Conservation (phyloP, 2,329 filamentous ascomycete species). For the Colletotrichum sp. region DNA sequence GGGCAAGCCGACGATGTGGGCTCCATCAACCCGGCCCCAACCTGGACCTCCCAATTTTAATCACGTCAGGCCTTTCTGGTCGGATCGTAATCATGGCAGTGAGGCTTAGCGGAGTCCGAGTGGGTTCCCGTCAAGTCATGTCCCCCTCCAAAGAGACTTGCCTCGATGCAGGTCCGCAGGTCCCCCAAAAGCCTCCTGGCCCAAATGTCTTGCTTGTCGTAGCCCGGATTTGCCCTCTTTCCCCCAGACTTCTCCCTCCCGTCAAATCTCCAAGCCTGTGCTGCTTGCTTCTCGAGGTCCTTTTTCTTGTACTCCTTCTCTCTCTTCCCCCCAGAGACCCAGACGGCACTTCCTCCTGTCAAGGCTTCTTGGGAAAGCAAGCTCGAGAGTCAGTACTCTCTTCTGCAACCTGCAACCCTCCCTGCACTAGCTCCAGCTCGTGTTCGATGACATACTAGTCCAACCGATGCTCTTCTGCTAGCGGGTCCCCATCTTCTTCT, state of each 20-base stretch:
- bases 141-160: neutral
- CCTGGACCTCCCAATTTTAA: constrained; percentile 20
- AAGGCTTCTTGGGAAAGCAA: neutral
- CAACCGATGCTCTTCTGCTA: neutral
- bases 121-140: constrained; percentile 18
- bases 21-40: constrained; percentile 7
- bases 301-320: neutral
- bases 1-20: constrained; percentile 7
- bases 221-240: neutral
- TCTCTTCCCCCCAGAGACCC: neutral
- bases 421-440: constrained; percentile 4
- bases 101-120: constrained; percentile 20
- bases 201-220: constrained; percentile 3
- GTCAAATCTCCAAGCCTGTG: neutral
- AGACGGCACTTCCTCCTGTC: neutral
- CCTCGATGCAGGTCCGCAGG: neutral
- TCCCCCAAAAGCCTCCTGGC: neutral
- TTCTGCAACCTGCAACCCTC: neutral
- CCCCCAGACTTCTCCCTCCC: neutral
- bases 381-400: neutral
- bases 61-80: constrained; percentile 16
- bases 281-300: neutral
- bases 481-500: constrained; percentile 8
- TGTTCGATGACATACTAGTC: constrained; percentile 16
- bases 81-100: constrained; percentile 20